A percentile compares a stretch with the other conserved stretches of the same genome.
Evolutionary conservation across 2,329 filamentous ascomycete genomes (phyloP).

Genomic region (Orbilia ellipsospora): DNA sequence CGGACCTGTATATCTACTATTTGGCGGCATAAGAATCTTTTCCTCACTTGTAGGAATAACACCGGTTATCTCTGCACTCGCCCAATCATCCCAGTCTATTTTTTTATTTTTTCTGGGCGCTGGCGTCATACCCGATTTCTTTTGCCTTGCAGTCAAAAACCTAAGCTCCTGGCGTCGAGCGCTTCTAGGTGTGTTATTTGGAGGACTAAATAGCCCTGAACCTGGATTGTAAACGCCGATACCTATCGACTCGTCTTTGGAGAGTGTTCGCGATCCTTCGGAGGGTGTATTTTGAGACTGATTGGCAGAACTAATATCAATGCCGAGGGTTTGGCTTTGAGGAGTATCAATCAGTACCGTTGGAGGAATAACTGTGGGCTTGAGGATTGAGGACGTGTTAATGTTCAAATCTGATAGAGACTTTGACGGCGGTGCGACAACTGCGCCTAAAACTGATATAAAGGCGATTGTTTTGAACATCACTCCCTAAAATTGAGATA

Average conservation of each 20-base stretch:
- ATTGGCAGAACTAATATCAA: slow-evolving; percentile 1
- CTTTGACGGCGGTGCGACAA: slow-evolving; percentile 27
- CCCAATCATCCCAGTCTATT: slow-evolving; percentile 19
- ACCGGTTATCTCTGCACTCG: neutral
- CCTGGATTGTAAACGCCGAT: neutral
- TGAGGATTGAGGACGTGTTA: neutral
- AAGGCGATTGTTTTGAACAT: slow-evolving; percentile 19
- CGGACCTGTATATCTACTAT: slow-evolving; percentile 10
- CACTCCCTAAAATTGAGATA: too few species aligned
- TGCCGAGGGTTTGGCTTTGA: neutral
- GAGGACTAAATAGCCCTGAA: slow-evolving; percentile 13
- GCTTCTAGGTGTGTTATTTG: slow-evolving; percentile 19
- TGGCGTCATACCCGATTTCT: neutral
- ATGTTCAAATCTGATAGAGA: neutral
- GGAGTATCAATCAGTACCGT: slow-evolving; percentile 12
- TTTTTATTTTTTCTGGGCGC: slow-evolving; percentile 4
- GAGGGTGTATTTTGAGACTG: slow-evolving; percentile 18
- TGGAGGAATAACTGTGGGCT: slow-evolving; percentile 16
- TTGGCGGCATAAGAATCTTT: slow-evolving; percentile 14
- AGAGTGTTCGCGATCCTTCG: neutral
- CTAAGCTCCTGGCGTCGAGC: slow-evolving; percentile 12
- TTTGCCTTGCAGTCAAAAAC: slow-evolving; percentile 11
- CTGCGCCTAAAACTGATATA: slow-evolving; percentile 8
- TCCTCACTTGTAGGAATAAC: neutral
- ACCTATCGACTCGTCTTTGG: neutral